Conservation (phyloP, 1,284 basidiomycete genomes). For the Wolfiporia cocos region DNA sequence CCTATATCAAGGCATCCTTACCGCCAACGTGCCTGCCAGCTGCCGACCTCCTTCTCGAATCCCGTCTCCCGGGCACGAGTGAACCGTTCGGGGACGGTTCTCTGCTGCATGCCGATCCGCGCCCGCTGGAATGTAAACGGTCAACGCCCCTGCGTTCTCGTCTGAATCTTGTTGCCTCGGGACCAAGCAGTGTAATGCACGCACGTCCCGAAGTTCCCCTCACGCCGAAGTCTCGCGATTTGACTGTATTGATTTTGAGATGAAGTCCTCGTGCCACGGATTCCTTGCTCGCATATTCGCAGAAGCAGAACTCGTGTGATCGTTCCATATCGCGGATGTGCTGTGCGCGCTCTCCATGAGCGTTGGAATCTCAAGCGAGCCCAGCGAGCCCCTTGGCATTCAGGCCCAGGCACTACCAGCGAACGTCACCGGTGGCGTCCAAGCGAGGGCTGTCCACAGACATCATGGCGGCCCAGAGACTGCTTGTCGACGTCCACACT, state of each 20-base stretch:
- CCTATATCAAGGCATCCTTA: background rate
- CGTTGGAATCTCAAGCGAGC: background rate
- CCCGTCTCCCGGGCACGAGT: background rate
- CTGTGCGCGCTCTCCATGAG: background rate
- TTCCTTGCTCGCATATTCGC: no score
- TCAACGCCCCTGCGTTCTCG: background rate
- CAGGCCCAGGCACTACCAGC: background rate
- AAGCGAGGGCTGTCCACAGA: no score
- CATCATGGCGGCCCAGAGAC: conserved; percentile 24
- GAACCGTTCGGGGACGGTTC: background rate
- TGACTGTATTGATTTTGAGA: no score
- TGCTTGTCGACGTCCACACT: conserved; percentile 75
- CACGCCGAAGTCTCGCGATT: no score
- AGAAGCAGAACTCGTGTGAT: no score
- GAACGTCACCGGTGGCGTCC: background rate
- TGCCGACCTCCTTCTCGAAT: background rate
- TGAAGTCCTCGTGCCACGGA: no score
- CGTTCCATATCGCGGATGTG: background rate
- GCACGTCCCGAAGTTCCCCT: no score
- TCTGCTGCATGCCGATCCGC: background rate
- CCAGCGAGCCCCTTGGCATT: background rate
- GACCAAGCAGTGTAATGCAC: background rate
- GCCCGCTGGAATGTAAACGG: background rate
- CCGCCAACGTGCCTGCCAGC: no score
- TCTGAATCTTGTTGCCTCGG: background rate